A percentile compares a stretch with the other conserved stretches of the same genome.
These are phyloP conservation scores for Cyberlindnera lachancei DNA, from an alignment of 805 yeast genomes.

Conservation along the genomic window DNA sequence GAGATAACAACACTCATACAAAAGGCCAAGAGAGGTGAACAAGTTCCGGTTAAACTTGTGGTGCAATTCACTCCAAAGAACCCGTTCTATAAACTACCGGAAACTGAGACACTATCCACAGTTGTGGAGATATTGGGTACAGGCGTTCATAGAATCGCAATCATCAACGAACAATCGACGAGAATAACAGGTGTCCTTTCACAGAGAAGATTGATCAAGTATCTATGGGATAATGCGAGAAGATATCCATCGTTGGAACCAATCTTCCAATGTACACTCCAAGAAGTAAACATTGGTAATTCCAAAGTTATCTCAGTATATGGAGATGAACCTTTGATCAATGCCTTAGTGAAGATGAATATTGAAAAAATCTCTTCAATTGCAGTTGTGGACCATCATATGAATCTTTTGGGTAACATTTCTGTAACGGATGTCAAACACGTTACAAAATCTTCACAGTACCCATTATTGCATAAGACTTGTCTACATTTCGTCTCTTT, in stretches of 20 bases:
- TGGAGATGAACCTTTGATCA: conserved; percentile 83
- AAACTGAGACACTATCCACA: conserved; percentile 55
- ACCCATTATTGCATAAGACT: conserved; percentile 70
- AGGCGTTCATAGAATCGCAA: conserved; percentile 93
- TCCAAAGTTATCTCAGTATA: conserved; percentile 66
- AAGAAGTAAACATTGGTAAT: conserved; percentile 71
- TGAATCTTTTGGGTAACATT: conserved; percentile 79
- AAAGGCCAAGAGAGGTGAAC: conserved; percentile 78
- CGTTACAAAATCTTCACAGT: conserved; percentile 80
- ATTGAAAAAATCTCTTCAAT: conserved; percentile 76
- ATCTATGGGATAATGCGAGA: conserved; percentile 89
- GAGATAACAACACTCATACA: conserved; percentile 36
- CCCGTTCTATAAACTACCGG: conserved; percentile 74
- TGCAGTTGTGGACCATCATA: conserved; percentile 81
- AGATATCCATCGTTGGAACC: conserved; percentile 77
- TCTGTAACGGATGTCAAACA: conserved; percentile 91
- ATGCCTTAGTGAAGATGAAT: conserved; percentile 83
- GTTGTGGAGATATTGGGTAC: conserved; percentile 87
- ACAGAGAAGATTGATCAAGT: conserved; percentile 80
- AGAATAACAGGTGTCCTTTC: conserved; percentile 78
- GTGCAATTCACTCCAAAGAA: conserved; percentile 80
- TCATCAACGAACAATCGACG: conserved; percentile 44
- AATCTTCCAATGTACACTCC: conserved; percentile 58
- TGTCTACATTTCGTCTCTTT: conserved; percentile 85
- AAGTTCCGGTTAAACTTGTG: conserved; percentile 87